Evolutionary conservation across 768 basidiomycete genomes (phyloP), one percentile per base, ranked within the genome.

Genomic region (Boletus huronensis): DNA sequence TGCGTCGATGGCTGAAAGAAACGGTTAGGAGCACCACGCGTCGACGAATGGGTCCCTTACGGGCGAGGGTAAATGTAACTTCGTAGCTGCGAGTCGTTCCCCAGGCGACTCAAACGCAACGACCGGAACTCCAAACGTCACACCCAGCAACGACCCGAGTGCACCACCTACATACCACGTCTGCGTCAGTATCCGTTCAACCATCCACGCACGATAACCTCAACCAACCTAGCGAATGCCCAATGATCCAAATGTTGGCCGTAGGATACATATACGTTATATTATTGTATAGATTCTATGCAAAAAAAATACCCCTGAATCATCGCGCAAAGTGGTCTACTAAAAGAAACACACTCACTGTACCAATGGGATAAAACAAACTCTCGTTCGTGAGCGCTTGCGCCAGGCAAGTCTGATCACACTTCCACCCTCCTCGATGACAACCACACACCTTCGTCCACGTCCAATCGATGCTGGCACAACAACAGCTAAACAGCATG

Each of bases 401-500:
- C 68, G 90, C 89, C 52, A 97, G 57, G 67, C 95, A 98, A 25
- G 79, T 75, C 64, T 84, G 78, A 62, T 91, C 82, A 70, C 95
- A 98, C 63, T 85, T 87, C 81, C 84, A 87, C 6, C 86, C 85
- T 9, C 85, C 80, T 49, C 80, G 76, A 70, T 88, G 88, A 69
- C 96, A 98, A 53, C 84, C 90, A 71, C 96, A 98, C 19, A 98
- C 95, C 0, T 91, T 82, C 43, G 88, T 84, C 96, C 96, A 98
- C 17, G 90, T 83, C 85, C 91, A 96, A 64, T 91, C 92, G 28
- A 97, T 81, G 17, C 83, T 75, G 0, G 96, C 96, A 70, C 96
- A 98, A 71, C 96, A 98, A 67, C 96, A 98, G 58, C 86, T 88
- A 70, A 96, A 96, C 54, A 98, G 72, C 6, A 97, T 70, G 61